Conservation (phyloP, 2,329 filamentous ascomycete species). For the Knoxdaviesia proteae region DNA sequence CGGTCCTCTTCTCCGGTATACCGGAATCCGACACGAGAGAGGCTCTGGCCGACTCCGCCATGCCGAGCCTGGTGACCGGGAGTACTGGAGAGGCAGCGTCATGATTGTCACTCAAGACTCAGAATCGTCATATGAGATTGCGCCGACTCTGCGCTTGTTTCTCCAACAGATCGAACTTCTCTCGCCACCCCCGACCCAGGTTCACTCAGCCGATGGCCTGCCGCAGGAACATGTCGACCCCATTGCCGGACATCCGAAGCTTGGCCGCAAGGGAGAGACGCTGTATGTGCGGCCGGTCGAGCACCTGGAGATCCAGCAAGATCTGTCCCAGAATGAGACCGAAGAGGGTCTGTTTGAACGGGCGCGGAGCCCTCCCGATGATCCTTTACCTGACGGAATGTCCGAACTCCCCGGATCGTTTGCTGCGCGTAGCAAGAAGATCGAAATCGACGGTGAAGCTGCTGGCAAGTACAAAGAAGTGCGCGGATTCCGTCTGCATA, state of each 20-base stretch:
- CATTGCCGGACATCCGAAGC: conserved; percentile 66
- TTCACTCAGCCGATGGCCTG: conserved; percentile 36
- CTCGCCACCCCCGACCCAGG: conserved; percentile 38
- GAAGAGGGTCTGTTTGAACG: conserved; percentile 69
- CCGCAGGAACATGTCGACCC: conserved; percentile 75
- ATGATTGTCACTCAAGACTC: conserved; percentile 89
- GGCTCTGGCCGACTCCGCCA: conserved; percentile 15
- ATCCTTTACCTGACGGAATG: conserved; percentile 17
- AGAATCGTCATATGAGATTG: conserved; percentile 61
- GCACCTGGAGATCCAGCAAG: conserved; percentile 54
- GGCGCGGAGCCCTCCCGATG: conserved; percentile 31
- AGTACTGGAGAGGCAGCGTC: conserved; percentile 81
- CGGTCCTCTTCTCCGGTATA: conserved; percentile 77
- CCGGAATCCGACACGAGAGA: conserved; percentile 53
- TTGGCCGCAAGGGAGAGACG: conserved; percentile 67
- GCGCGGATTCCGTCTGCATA: conserved; percentile 60
- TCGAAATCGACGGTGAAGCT: conserved; percentile 55
- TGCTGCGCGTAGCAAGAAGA: conserved; percentile 28
- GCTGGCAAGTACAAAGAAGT: conserved; percentile 67
- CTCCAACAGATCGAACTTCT: conserved; percentile 68
- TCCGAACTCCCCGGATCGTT: conserved; percentile 31
- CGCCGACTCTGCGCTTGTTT: conserved; percentile 65
- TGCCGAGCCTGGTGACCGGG: conserved; percentile 29
- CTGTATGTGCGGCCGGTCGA: conserved; percentile 82
- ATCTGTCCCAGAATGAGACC: conserved; percentile 61